These are phyloP conservation scores for Thermomyces lanuginosus DNA, from an alignment of 2,329 filamentous ascomycete species.

Conservation along the genomic window DNA sequence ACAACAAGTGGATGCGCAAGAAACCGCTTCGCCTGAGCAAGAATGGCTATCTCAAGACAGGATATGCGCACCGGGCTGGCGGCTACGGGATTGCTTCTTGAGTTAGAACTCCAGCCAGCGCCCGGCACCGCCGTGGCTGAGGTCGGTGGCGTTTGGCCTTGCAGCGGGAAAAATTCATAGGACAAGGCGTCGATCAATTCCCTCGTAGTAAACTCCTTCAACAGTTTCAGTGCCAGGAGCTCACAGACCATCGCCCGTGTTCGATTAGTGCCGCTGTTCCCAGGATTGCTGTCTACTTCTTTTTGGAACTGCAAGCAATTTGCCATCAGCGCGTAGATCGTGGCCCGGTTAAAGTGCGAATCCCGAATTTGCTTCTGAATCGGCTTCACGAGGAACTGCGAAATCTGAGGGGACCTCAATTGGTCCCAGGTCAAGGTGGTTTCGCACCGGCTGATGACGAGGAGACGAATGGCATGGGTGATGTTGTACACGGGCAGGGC, in stretches of 20 bases:
- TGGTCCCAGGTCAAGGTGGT: constrained; percentile 92
- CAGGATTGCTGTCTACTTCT: constrained; percentile 65
- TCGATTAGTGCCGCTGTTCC: constrained; percentile 65
- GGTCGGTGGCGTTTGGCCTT: constrained; percentile 48
- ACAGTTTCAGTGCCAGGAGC: constrained; percentile 69
- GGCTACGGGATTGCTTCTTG: constrained; percentile 32
- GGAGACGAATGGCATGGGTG: constrained; percentile 73
- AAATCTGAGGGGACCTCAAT: constrained; percentile 84
- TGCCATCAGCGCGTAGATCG: constrained; percentile 76
- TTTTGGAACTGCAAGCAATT: constrained; percentile 90
- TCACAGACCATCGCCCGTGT: constrained; percentile 83
- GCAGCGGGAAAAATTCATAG: constrained; percentile 86
- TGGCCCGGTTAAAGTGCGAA: constrained; percentile 71
- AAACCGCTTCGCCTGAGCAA: constrained; percentile 82
- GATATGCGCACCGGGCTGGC: constrained; percentile 66
- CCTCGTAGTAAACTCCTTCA: constrained; percentile 76
- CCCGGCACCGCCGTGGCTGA: constrained; percentile 19
- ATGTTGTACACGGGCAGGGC: constrained; percentile 76
- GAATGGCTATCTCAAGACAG: constrained; percentile 81
- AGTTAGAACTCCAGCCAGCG: constrained; percentile 17
- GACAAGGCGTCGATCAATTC: constrained; percentile 88
- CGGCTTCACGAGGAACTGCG: constrained; percentile 87
- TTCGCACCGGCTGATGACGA: constrained; percentile 73
- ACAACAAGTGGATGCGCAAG: constrained; percentile 81
- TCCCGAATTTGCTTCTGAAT: constrained; percentile 78